Evolutionary conservation across 805 yeast genomes (phyloP).

Genomic region (Wickerhamia fluorescens): DNA sequence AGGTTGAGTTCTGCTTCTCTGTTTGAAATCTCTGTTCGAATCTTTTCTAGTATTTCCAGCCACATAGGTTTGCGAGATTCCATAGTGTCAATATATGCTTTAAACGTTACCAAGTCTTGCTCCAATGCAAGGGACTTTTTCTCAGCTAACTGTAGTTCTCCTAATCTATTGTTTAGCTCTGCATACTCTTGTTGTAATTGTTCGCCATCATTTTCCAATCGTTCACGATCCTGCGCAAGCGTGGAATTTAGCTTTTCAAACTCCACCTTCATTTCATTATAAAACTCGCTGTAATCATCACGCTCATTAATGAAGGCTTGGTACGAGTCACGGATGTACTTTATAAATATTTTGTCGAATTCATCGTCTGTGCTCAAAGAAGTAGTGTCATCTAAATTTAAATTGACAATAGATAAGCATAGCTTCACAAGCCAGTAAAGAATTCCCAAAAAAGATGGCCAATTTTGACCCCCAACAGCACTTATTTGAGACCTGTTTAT

Average conservation of each 20-base stretch:
- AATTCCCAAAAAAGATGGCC: slow-evolving; percentile 81
- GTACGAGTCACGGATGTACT: slow-evolving; percentile 62
- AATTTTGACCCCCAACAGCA: slow-evolving; percentile 85
- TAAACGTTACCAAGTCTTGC: slow-evolving; percentile 62
- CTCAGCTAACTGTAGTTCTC: slow-evolving; percentile 43
- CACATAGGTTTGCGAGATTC: slow-evolving; percentile 59
- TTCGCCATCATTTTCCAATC: slow-evolving; percentile 34
- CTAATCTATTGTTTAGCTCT: slow-evolving; percentile 37
- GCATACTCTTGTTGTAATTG: slow-evolving; percentile 33
- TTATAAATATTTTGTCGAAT: slow-evolving; percentile 45
- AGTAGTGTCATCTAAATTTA: slow-evolving; percentile 22
- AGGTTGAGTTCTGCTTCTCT: slow-evolving; percentile 38
- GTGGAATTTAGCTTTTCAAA: slow-evolving; percentile 46
- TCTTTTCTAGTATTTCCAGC: slow-evolving; percentile 50
- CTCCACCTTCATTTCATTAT: slow-evolving; percentile 48
- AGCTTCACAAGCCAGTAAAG: slow-evolving; percentile 72
- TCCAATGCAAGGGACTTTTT: slow-evolving; percentile 58
- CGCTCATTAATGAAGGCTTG: slow-evolving; percentile 56
- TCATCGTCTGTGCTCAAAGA: slow-evolving; percentile 33
- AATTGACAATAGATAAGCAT: slow-evolving; percentile 27
- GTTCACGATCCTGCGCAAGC: slow-evolving; percentile 40
- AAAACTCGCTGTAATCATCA: slow-evolving; percentile 53
- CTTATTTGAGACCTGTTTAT: slow-evolving; percentile 80
- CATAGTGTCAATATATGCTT: slow-evolving; percentile 64
- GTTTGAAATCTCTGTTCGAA: slow-evolving; percentile 45